Percentiles rank a stretch among this genome's conserved stretches.
These are phyloP conservation scores for Zizania palustris DNA, from an alignment of 202 grass and related monocot species.

Conservation along the genomic window DNA sequence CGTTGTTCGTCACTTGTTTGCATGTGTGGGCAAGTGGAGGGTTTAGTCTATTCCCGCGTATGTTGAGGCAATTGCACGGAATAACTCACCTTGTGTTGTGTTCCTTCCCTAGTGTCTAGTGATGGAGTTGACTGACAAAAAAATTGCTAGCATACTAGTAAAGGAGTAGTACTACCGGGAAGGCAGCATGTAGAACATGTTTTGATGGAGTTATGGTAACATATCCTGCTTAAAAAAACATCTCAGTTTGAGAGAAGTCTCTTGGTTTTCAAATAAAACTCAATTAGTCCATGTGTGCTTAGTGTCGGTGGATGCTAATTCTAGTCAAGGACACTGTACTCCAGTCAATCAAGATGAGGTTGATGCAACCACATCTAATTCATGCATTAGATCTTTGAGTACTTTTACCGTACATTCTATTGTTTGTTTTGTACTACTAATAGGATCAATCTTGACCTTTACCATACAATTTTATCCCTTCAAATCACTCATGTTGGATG, in stretches of 20 bases:
- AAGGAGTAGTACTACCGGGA: conserved; percentile 17
- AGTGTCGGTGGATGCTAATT: conserved; percentile 27
- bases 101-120: conserved; percentile 35
- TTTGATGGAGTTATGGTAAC: not conserved
- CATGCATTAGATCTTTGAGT: conserved; percentile 6
- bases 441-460: no score
- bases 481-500: no score
- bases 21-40: conserved; percentile 33
- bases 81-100: conserved; percentile 41
- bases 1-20: not conserved
- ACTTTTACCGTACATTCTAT: no score
- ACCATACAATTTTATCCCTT: no score
- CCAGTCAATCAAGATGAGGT: conserved; percentile 6
- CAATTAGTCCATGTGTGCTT: not conserved
- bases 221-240: conserved; percentile 6
- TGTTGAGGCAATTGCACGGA: conserved; percentile 20
- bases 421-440: no score
- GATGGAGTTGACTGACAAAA: conserved; percentile 15
- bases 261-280: conserved; percentile 8
- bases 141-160: not conserved
- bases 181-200: conserved; percentile 32
- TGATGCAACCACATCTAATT: conserved; percentile 9
- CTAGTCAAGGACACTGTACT: conserved; percentile 4
- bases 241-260: conserved; percentile 33
- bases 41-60: conserved; percentile 23